Evolutionary conservation across 371 early-diverging fungal species (phyloP).

Genomic region (Mucor indicus): DNA sequence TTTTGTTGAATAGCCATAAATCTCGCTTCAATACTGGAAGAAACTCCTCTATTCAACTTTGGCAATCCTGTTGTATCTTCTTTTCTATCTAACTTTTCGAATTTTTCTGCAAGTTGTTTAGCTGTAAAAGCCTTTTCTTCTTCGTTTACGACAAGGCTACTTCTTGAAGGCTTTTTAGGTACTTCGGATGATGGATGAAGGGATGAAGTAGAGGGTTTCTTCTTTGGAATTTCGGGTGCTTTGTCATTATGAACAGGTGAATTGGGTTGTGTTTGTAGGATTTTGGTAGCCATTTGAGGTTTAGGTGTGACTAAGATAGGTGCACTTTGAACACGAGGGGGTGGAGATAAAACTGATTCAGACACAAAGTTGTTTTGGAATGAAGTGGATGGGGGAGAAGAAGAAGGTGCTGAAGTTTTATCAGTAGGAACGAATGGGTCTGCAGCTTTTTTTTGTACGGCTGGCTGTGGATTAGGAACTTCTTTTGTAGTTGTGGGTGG

Average conservation of each 20-base stretch:
- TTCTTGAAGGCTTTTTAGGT: too few relatives aligned
- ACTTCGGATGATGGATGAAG: neutral
- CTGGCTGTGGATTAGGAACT: neutral
- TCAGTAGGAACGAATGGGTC: conserved; percentile 26
- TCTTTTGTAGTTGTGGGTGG: conserved; percentile 8
- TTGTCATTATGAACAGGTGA: conserved; percentile 1
- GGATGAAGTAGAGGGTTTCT: neutral
- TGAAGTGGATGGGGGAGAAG: neutral
- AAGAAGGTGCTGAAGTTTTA: neutral
- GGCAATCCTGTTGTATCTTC: neutral
- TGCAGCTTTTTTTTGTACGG: neutral
- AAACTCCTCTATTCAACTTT: conserved; percentile 16
- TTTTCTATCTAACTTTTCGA: neutral
- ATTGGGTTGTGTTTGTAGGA: conserved; percentile 10
- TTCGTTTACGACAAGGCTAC: too few relatives aligned
- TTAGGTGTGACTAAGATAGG: conserved; percentile 8
- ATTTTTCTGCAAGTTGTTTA: neutral
- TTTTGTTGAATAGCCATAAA: conserved; percentile 26
- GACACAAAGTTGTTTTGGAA: conserved; percentile 7
- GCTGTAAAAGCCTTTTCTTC: neutral
- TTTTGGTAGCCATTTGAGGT: conserved; percentile 8
- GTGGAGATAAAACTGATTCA: neutral
- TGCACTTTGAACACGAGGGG: conserved; percentile 15
- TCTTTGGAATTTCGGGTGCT: neutral
- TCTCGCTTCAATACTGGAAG: conserved; percentile 35